Evolutionary conservation across 2,329 filamentous ascomycete species (phyloP).

Genomic region (Herpotrichia juniperi): DNA sequence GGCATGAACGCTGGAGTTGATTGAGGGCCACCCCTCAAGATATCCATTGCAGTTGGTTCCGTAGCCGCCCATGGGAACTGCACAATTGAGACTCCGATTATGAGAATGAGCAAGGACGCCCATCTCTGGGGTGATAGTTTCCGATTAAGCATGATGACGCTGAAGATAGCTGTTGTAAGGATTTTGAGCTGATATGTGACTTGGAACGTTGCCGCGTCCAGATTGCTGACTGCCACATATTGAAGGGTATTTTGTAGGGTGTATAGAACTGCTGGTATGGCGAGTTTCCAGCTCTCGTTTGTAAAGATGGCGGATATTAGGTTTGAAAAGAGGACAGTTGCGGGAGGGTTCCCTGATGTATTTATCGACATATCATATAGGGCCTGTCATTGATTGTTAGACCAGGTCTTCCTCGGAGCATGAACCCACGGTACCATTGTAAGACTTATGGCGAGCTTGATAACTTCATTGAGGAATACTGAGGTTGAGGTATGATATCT

Average conservation of each 20-base stretch:
- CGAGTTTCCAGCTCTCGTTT: slow-evolving; percentile 92
- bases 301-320: slow-evolving; percentile 83
- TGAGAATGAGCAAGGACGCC: slow-evolving; percentile 78
- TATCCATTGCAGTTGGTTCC: slow-evolving; percentile 58
- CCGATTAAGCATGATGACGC: slow-evolving; percentile 75
- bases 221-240: slow-evolving; percentile 87
- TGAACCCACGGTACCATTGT: slow-evolving; percentile 68
- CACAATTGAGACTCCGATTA: slow-evolving; percentile 82
- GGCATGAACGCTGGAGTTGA: slow-evolving; percentile 69
- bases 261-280: slow-evolving; percentile 85
- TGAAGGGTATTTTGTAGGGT: slow-evolving; percentile 93
- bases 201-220: slow-evolving; percentile 92
- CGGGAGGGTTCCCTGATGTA: slow-evolving; percentile 78
- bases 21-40: slow-evolving; percentile 67
- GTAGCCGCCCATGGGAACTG: slow-evolving; percentile 72
- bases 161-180: slow-evolving; percentile 86
- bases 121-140: slow-evolving; percentile 76
- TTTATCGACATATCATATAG: slow-evolving; percentile 84
- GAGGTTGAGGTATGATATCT: slow-evolving; percentile 94
- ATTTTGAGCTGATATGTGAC: slow-evolving; percentile 95
- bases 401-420: not conserved
- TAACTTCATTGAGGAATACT: slow-evolving; percentile 89
- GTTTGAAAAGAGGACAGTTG: slow-evolving; percentile 78
- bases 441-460: slow-evolving; percentile 86
- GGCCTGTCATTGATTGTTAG: not conserved